Evolutionary conservation across 2,329 filamentous ascomycete genomes (phyloP).

Genomic region (Nothopassalora personata): DNA sequence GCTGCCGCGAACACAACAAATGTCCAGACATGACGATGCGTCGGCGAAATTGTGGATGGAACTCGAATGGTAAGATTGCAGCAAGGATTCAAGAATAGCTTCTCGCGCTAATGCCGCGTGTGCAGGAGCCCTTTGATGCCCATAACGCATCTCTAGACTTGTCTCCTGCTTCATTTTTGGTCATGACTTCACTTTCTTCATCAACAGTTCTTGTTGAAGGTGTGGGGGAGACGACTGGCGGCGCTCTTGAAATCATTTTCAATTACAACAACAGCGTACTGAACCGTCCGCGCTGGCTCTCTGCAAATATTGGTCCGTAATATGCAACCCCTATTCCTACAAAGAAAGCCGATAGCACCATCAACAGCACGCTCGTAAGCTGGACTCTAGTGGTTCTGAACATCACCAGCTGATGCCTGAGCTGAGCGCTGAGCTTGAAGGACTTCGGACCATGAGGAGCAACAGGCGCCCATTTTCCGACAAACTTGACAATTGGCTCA

Average conservation of each 20-base stretch:
- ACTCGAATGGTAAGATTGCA: not conserved
- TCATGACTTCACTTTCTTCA: not conserved
- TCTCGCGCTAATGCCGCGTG: not conserved
- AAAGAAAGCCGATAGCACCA: slow-evolving; percentile 13
- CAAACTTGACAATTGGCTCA: slow-evolving; percentile 41
- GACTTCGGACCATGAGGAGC: slow-evolving; percentile 18
- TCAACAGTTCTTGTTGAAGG: not conserved
- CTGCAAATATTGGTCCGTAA: slow-evolving; percentile 6
- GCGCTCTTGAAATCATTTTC: not conserved
- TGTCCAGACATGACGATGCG: not conserved
- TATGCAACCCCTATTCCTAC: slow-evolving; percentile 8
- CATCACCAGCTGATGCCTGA: slow-evolving; percentile 13
- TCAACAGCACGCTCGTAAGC: slow-evolving; percentile 13
- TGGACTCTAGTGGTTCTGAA: slow-evolving; percentile 9
- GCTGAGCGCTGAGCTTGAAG: slow-evolving; percentile 14
- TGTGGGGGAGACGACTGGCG: not conserved
- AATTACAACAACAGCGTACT: not conserved
- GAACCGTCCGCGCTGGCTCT: not conserved
- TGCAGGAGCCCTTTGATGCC: not conserved
- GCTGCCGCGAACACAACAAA: not conserved
- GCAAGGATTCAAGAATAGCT: not conserved
- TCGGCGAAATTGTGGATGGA: not conserved
- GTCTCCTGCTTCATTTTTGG: not conserved
- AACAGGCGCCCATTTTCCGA: slow-evolving; percentile 23
- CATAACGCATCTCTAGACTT: not conserved